Evolutionary conservation across 352 stramenopile species (phyloP).

Genomic region (Thalassiosira pacifica): DNA sequence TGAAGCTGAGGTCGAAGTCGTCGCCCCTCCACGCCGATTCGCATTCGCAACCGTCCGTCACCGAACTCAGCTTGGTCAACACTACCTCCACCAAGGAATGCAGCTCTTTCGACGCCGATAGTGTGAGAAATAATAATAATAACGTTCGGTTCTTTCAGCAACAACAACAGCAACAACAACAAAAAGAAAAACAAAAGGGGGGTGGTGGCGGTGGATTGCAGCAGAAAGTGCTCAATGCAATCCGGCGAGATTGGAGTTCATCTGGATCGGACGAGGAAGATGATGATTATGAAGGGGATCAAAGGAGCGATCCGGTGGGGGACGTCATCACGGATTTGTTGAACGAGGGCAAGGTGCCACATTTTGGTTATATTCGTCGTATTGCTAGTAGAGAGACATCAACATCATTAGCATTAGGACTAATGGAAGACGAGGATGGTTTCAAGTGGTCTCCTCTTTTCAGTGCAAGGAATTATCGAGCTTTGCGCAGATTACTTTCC

Average conservation of each 20-base stretch:
- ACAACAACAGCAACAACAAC: no score
- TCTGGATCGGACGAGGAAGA: constrained; percentile 12
- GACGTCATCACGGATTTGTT: constrained; percentile 53
- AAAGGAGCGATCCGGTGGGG: constrained; percentile 48
- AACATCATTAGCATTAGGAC: not conserved
- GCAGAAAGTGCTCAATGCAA: no score
- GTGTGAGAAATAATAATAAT: no score
- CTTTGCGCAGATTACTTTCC: constrained; percentile 20
- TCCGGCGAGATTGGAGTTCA: no score
- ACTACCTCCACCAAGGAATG: not conserved
- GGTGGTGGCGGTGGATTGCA: no score
- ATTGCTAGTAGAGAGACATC: not conserved
- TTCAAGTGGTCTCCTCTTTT: constrained; percentile 50
- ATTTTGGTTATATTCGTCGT: constrained; percentile 47
- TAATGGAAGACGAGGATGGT: no score
- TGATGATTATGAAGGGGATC: constrained; percentile 10
- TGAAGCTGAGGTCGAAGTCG: no score
- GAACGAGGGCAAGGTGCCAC: constrained; percentile 51
- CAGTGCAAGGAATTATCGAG: constrained; percentile 38
- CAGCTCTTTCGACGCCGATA: constrained; percentile 6
- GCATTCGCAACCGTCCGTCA: constrained; percentile 13
- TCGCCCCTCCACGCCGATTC: not conserved
- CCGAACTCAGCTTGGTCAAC: constrained; percentile 13
- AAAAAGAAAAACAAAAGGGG: no score
- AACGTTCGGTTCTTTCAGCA: no score